Evolutionary conservation across 495 filamentous ascomycete genomes (phyloP).

Genomic region (Penicillium pancosmium): DNA sequence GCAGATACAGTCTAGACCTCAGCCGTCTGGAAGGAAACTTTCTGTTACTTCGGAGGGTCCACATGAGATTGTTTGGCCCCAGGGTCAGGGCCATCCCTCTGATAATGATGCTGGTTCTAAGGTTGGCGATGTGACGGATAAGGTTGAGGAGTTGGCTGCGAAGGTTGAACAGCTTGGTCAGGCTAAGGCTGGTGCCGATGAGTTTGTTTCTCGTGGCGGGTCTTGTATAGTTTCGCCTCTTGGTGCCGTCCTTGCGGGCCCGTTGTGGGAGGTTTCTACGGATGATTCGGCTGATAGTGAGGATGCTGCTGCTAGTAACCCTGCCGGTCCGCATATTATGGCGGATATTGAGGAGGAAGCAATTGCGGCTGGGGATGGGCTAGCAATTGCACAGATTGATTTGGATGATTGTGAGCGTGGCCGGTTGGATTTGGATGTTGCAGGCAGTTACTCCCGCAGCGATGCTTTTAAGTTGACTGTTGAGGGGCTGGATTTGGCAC

Average conservation of each 20-base stretch:
- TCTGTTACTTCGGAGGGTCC: slow-evolving; percentile 48
- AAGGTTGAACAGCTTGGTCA: not conserved
- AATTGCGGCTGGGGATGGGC: slow-evolving; percentile 25
- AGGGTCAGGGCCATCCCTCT: slow-evolving; percentile 8
- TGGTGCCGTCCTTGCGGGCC: slow-evolving; percentile 76
- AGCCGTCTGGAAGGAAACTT: not conserved
- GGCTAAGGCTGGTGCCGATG: not conserved
- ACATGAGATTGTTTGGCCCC: slow-evolving; percentile 58
- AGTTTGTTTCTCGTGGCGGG: slow-evolving; percentile 60
- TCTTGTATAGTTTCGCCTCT: slow-evolving; percentile 80
- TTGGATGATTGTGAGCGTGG: slow-evolving; percentile 67
- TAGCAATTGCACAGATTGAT: slow-evolving; percentile 56
- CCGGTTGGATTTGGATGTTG: slow-evolving; percentile 67
- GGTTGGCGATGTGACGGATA: not conserved
- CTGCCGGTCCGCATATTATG: not conserved
- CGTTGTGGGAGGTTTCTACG: slow-evolving; percentile 73
- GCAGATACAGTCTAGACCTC: not conserved
- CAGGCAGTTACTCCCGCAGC: slow-evolving; percentile 76
- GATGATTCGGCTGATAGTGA: slow-evolving; percentile 49
- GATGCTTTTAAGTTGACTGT: slow-evolving; percentile 81
- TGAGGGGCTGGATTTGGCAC: slow-evolving; percentile 71
- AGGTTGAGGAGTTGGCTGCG: slow-evolving; percentile 1
- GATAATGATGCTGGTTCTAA: not conserved
- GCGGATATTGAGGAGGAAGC: not conserved
- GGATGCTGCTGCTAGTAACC: slow-evolving; percentile 2